Base-by-base conservation (phyloP, 768 basidiomycete species). In the Sistotremastrum suecicum region DNA sequence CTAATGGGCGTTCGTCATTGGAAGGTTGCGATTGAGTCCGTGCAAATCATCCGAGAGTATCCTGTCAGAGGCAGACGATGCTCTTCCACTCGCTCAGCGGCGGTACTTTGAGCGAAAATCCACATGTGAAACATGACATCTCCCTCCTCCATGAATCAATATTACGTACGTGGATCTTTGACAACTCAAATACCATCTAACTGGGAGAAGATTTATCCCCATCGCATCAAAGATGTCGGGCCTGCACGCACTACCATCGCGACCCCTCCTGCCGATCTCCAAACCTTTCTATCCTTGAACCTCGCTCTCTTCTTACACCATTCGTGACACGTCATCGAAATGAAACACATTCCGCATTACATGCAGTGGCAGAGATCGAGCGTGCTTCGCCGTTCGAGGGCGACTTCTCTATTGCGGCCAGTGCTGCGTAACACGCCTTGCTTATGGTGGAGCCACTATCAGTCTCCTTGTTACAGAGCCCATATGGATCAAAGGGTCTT, bases 31-130 rank as follows among this genome's bases (percentile, higher is more conserved):
- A 58, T 92, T 40, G 95, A 98, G 64, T 84, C 91, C 7, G 88
- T 99, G 7, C 95, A 99, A 58, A 98, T 61, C 95, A 99, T 58
- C 95, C 95, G 95, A 99, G 66, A 90, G 86, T 54, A 89, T 97
- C 54, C 78, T 97, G 47, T 89, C 86, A 43, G 87, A 95, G 55
- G 75, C 76, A 11, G 95, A 94, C 4, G 76, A 89, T 51, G 72
- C 76, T 34, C 69, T 99, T 98, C 63, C 74, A 98, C 40, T 65
- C 70, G 29, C 67, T 97, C 52, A 76, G 72, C 32, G 95, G 95
- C 30, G 94, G 94, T 0, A 69, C 69, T n/a, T 99, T 94, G 95
- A 74, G 74, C 46, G 80, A 87, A 58, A 92, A 94, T 57, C 82
- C 82, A 3, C 74, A 79, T 44, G 76, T 70, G 41, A 72, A 75